Conservation (phyloP, 2,329 filamentous ascomycete genomes). For the Ascochyta viciae-villosae region DNA sequence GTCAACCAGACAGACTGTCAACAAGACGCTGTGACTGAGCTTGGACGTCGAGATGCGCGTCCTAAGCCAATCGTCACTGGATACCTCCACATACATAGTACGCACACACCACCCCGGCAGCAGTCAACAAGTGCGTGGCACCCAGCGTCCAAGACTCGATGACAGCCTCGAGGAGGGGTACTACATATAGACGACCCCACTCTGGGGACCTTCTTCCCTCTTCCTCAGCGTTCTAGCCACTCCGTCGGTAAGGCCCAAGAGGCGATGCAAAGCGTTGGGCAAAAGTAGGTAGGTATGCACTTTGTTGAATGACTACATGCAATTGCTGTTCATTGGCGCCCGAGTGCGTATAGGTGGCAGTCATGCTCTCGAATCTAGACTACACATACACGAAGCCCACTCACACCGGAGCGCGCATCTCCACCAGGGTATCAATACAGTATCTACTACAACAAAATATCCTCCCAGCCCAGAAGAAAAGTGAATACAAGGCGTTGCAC, state of each 20-base stretch:
- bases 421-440: slow-evolving; percentile 45
- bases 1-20: slow-evolving; percentile 13
- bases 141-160: slow-evolving; percentile 8
- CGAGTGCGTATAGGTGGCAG: slow-evolving; percentile 11
- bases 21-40: not conserved
- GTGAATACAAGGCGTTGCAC: slow-evolving; percentile 1
- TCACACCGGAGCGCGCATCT: slow-evolving; percentile 26
- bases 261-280: not conserved
- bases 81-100: not conserved
- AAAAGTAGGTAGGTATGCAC: not conserved
- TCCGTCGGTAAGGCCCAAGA: slow-evolving; percentile 8
- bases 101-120: not conserved
- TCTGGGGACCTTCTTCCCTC: not conserved
- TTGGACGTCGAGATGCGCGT: not conserved
- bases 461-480: slow-evolving; percentile 13
- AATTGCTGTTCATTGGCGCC: slow-evolving; percentile 13
- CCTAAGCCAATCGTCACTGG: not conserved
- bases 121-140: slow-evolving; percentile 7
- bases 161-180: slow-evolving; percentile 15
- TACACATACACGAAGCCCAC: slow-evolving; percentile 21
- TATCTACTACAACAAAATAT: slow-evolving; percentile 9
- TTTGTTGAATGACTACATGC: slow-evolving; percentile 6
- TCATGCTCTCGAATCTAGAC: slow-evolving; percentile 10
- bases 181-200: slow-evolving; percentile 7
- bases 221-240: slow-evolving; percentile 10